Evolutionary conservation across 345 rosid genomes (phyloP), one percentile per base, ranked within the genome.

Genomic region (Boechera divaricarpa): DNA sequence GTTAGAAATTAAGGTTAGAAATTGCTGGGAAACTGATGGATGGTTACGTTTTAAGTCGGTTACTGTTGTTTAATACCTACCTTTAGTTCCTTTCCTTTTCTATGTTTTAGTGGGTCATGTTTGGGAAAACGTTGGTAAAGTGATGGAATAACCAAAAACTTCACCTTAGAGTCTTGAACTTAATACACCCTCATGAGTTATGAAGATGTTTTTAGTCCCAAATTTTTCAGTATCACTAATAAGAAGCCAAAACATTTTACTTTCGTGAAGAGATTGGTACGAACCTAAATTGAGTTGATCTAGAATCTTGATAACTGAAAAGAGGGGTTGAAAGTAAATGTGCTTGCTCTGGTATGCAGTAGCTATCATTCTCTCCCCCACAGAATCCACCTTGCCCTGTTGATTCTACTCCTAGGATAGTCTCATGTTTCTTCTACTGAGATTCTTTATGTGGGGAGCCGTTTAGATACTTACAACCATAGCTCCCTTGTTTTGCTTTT

Each of bases 381-480:
- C 36, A 62, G 63, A 32, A 70, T 53, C 52, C 2, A 13, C 65
- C 33, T 16, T 63, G 58, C 47, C 42, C n/a, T 66, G 67, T 71
- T 1, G 57, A 61, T 72, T 72, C 73, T 59, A 35, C 36, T 53
- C 69, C 18, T 67, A 73, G 58, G 64, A 73, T 67, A 53, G 69
- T 41, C 63, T 49, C 60, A 57, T 72, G 77, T 58, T 57, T 57
- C 77, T 51, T 64, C 28, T 71, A 16, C 29, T 72, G 72, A 48
- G 73, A 56, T 66, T 41, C 69, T 67, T 67, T 73, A 65, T 72
- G 81, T 72, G 81, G 69, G 65, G 70, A 51, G 74, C 73, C 69
- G 74, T 78, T 67, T 60, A 66, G 63, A 72, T 67, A 5, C 63
- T 7, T 67, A 10, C 41, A 18, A 57, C 63, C 47, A 31, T 29